phyloP scores from a whole-genome alignment of 345 rosid genomes.

The Trapa bicornis region DNA sequence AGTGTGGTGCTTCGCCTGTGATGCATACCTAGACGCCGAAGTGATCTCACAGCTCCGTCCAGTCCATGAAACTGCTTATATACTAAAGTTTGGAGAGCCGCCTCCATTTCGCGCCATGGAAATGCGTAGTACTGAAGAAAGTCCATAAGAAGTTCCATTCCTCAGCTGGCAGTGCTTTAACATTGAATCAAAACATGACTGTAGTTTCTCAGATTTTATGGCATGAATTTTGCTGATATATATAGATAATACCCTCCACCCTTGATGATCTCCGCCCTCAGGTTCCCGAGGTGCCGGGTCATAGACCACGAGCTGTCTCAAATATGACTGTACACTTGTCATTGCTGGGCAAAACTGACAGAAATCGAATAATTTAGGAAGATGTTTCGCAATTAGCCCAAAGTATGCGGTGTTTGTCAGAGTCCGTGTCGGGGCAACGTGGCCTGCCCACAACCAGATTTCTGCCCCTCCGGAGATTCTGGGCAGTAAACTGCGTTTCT shows the following conservation, averaged over 20 bases:
- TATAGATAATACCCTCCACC: too few relatives aligned
- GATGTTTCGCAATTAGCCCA: too few relatives aligned
- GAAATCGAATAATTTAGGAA: too few relatives aligned
- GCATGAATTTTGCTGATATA: not conserved
- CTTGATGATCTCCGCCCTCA: too few relatives aligned
- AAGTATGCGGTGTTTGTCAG: too few relatives aligned
- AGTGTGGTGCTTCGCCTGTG: constrained; percentile 79
- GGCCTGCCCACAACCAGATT: not conserved
- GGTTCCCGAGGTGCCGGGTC: too few relatives aligned
- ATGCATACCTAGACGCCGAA: constrained; percentile 71
- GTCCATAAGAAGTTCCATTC: constrained; percentile 7
- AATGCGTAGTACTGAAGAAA: constrained; percentile 1
- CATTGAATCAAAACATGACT: not conserved
- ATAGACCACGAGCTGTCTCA: too few relatives aligned
- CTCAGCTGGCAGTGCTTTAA: not conserved
- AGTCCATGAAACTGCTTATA: constrained; percentile 53
- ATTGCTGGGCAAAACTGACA: too few relatives aligned
- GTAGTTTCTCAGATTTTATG: not conserved
- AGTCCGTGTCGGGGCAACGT: too few relatives aligned
- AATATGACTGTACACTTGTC: too few relatives aligned
- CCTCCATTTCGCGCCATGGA: constrained; percentile 44
- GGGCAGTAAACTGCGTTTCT: not conserved
- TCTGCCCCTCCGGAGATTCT: too few relatives aligned
- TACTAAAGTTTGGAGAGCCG: constrained; percentile 69
- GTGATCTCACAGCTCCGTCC: constrained; percentile 47